Conservation (phyloP, 2,329 filamentous ascomycete genomes). For the Aspergillus intermedius region DNA sequence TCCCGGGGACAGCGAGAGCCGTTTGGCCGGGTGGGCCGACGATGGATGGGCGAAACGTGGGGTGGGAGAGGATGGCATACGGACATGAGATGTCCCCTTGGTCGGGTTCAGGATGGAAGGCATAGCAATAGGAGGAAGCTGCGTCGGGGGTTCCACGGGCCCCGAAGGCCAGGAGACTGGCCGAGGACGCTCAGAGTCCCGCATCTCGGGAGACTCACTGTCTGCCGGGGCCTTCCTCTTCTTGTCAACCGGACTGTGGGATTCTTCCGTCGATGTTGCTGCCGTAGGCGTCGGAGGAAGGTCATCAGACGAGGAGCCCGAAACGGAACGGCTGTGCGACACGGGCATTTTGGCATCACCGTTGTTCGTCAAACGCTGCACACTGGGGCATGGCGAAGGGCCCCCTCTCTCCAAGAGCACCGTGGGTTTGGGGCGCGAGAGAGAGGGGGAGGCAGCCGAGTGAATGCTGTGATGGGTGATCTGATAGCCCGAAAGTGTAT, state of each 20-base stretch:
- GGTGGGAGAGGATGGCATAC: constrained; percentile 24
- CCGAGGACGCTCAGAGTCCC: constrained; percentile 23
- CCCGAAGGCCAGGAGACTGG: constrained; percentile 31
- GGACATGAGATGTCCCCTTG: constrained; percentile 21
- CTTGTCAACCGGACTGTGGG: constrained; percentile 16
- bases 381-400: constrained; percentile 32
- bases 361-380: constrained; percentile 19
- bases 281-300: constrained; percentile 6
- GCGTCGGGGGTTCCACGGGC: constrained; percentile 27
- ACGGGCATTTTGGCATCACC: constrained; percentile 30
- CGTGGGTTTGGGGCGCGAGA: constrained; percentile 25
- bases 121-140: constrained; percentile 34
- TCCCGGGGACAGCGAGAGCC: constrained; percentile 28
- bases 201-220: constrained; percentile 12
- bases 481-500: constrained; percentile 22
- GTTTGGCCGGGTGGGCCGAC: constrained; percentile 15
- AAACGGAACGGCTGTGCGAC: constrained; percentile 30
- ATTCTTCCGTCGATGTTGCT: constrained; percentile 5
- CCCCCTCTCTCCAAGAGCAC: constrained; percentile 34
- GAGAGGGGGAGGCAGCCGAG: constrained; percentile 32
- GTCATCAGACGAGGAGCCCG: constrained; percentile 25
- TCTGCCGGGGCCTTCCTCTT: constrained; percentile 11
- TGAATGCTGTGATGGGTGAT: constrained; percentile 10
- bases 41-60: constrained; percentile 16
- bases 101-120: constrained; percentile 37